Evolutionary conservation across 73 alveolate species (phyloP).

Genomic region (Stentor coeruleus): DNA sequence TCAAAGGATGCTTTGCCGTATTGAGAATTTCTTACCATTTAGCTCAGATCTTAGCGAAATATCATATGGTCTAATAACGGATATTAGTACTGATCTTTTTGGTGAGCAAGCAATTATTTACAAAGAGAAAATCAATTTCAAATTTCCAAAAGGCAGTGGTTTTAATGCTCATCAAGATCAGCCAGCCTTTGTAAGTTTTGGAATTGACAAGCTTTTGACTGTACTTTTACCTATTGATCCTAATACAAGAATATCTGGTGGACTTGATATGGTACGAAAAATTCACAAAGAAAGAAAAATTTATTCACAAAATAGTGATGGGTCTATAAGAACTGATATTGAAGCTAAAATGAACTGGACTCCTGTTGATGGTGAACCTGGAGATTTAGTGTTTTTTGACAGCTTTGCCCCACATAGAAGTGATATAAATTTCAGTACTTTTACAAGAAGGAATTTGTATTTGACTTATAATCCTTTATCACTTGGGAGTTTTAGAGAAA

Average conservation of each 20-base stretch:
- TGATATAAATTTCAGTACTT: not conserved
- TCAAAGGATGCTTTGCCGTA: not conserved
- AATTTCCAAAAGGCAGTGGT: not conserved
- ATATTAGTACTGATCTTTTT: not conserved
- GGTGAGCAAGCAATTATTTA: not conserved
- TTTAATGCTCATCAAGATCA: not conserved
- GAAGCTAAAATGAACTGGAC: too few species aligned
- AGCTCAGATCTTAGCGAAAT: not conserved
- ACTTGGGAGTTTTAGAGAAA: not conserved
- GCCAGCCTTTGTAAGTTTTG: not conserved
- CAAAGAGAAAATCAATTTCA: constrained; percentile 4
- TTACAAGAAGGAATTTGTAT: not conserved
- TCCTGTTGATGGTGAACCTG: too few species aligned
- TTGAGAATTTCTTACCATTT: not conserved
- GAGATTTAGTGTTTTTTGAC: not conserved
- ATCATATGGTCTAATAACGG: not conserved
- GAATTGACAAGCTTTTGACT: not conserved
- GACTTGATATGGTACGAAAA: not conserved
- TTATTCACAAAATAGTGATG: too few species aligned
- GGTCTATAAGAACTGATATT: too few species aligned
- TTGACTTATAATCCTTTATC: not conserved
- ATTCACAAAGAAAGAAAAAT: too few species aligned
- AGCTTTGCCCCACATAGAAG: not conserved
- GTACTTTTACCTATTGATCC: not conserved
- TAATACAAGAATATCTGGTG: not conserved